These are phyloP conservation scores for Lasiodiplodia sp. DNA, from an alignment of 2,329 filamentous ascomycete species.

Conservation along the genomic window DNA sequence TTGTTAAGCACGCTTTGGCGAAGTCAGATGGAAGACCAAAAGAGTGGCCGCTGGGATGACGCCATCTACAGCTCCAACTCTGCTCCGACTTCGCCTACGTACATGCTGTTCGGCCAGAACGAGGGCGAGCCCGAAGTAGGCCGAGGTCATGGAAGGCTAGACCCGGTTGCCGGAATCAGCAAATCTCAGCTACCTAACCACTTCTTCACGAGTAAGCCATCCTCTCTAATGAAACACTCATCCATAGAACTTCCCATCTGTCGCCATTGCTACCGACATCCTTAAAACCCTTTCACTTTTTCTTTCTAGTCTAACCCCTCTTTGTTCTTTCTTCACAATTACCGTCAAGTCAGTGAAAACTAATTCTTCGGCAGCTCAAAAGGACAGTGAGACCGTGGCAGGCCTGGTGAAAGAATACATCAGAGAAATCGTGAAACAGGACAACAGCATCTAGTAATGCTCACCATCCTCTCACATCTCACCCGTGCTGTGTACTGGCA, in stretches of 20 bases:
- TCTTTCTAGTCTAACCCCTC: not conserved
- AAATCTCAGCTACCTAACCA: not conserved
- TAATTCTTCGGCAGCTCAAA: not conserved
- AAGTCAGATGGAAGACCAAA: constrained; percentile 7
- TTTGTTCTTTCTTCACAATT: not conserved
- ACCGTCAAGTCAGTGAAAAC: not conserved
- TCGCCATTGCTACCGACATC: too few species aligned
- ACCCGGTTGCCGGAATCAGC: not conserved
- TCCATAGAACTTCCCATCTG: not conserved
- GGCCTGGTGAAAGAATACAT: constrained; percentile 11
- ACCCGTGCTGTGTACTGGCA: too few species aligned
- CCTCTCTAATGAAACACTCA: too few species aligned
- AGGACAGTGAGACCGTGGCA: constrained; percentile 1
- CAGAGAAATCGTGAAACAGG: constrained; percentile 1
- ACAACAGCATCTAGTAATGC: not conserved
- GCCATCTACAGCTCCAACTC: not conserved
- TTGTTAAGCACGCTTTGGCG: not conserved
- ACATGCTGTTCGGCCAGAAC: constrained; percentile 15
- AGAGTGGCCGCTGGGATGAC: constrained; percentile 17
- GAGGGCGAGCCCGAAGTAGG: not conserved
- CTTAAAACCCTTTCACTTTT: too few species aligned
- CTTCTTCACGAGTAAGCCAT: constrained; percentile 11
- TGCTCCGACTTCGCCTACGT: not conserved
- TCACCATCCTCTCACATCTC: not conserved
- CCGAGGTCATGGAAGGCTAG: not conserved